Conservation (phyloP, 2,329 filamentous ascomycete genomes). For the Aspergillus sp. region DNA sequence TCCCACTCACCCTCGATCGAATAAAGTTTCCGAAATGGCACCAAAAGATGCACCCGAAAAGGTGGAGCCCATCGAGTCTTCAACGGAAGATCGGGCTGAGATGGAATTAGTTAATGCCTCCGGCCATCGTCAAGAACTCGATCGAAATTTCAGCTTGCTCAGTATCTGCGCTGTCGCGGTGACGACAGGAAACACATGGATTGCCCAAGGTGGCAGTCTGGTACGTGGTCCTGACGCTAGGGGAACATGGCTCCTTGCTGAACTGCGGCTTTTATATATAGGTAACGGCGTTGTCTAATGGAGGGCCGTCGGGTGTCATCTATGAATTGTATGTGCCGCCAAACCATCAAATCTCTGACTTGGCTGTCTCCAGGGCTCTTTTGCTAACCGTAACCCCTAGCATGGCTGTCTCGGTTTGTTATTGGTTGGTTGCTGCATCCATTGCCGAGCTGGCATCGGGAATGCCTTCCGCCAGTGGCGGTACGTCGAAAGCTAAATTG, state of each 20-base stretch:
- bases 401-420: conserved; percentile 51
- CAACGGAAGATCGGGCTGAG: conserved; percentile 26
- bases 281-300: conserved; percentile 58
- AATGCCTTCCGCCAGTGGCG: conserved; percentile 60
- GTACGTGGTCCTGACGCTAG: conserved; percentile 39
- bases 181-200: conserved; percentile 66
- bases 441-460: conserved; percentile 62
- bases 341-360: neutral
- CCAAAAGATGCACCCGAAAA: conserved; percentile 23
- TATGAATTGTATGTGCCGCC: conserved; percentile 55
- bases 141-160: conserved; percentile 61
- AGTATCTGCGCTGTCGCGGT: conserved; percentile 61
- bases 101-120: conserved; percentile 60
- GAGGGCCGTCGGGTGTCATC: conserved; percentile 60
- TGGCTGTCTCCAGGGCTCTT: neutral
- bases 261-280: conserved; percentile 9
- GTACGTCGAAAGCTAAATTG: conserved; percentile 21
- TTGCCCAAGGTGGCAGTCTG: conserved; percentile 62
- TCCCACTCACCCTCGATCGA: neutral
- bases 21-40: conserved; percentile 11
- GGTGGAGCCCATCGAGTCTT: conserved; percentile 19
- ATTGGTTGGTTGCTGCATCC: conserved; percentile 59
- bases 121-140: conserved; percentile 63
- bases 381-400: conserved; percentile 23
- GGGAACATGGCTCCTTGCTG: neutral